These are phyloP conservation scores for Cicer chorassanicum DNA, from an alignment of 306 rosid species.

Conservation along the genomic window DNA sequence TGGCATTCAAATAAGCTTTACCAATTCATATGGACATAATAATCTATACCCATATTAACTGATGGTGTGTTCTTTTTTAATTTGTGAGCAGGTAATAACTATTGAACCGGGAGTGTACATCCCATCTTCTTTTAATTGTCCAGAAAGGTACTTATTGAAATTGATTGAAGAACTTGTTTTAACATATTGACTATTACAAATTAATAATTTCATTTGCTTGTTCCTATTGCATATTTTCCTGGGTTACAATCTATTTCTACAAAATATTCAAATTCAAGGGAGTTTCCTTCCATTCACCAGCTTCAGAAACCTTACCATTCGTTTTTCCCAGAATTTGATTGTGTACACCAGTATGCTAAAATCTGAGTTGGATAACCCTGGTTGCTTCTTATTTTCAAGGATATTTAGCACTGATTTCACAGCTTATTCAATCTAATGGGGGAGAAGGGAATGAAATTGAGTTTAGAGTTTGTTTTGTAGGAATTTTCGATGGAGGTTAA, in stretches of 20 bases:
- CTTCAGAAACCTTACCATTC: constrained; percentile 28
- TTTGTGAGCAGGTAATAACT: constrained; percentile 75
- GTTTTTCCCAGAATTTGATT: constrained; percentile 28
- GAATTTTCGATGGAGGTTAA: constrained; percentile 23
- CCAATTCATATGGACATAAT: constrained; percentile 11
- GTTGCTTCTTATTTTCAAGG: constrained; percentile 32
- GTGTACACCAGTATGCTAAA: constrained; percentile 22
- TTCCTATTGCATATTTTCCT: constrained; percentile 32
- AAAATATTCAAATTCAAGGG: constrained; percentile 9
- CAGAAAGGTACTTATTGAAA: constrained; percentile 64
- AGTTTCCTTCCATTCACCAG: constrained; percentile 32
- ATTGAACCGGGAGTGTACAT: constrained; percentile 93
- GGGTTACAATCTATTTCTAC: constrained; percentile 22
- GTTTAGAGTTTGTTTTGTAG: constrained; percentile 17
- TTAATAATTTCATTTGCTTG: constrained; percentile 34
- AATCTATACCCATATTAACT: constrained; percentile 14
- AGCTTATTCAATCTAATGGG: constrained; percentile 35
- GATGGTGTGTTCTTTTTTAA: constrained; percentile 24
- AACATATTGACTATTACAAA: constrained; percentile 37
- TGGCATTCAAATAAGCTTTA: not conserved
- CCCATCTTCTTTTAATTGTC: constrained; percentile 67
- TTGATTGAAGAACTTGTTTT: constrained; percentile 33
- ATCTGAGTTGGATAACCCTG: constrained; percentile 17
- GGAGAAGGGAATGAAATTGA: constrained; percentile 6
- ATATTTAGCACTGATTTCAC: constrained; percentile 17